Conservation (phyloP, 2,329 filamentous ascomycete species). For the Leptographium wingfieldii region DNA sequence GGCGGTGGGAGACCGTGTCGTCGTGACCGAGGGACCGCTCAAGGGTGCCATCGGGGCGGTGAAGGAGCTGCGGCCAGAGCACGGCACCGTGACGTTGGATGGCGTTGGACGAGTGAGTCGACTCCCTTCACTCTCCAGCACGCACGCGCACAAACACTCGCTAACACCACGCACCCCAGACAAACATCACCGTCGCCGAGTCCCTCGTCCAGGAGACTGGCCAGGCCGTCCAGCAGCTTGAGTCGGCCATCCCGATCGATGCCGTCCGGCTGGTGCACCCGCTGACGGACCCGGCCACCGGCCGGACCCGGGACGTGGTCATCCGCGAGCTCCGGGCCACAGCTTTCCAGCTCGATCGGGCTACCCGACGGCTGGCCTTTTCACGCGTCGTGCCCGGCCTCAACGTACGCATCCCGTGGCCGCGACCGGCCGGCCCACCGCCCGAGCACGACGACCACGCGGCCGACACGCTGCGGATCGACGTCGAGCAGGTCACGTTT, state of each 20-base stretch:
- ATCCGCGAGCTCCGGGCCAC: constrained; percentile 55
- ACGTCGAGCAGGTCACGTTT: constrained; percentile 64
- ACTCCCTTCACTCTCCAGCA: too few species aligned
- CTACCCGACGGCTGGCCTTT: constrained; percentile 35
- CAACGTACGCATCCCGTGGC: constrained; percentile 67
- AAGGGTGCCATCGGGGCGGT: constrained; percentile 77
- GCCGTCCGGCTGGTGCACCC: constrained; percentile 74
- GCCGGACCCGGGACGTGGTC: constrained; percentile 58
- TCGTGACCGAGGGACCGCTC: constrained; percentile 64
- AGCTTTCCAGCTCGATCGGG: constrained; percentile 35
- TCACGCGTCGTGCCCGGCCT: constrained; percentile 55
- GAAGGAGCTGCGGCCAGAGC: constrained; percentile 36
- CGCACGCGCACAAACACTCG: background rate
- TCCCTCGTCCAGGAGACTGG: constrained; percentile 24
- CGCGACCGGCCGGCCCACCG: constrained; percentile 30
- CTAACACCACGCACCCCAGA: constrained; percentile 14
- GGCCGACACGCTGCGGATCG: constrained; percentile 61
- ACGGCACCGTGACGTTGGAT: constrained; percentile 48
- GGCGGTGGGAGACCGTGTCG: constrained; percentile 63
- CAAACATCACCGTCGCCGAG: constrained; percentile 26
- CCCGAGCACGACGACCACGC: constrained; percentile 40
- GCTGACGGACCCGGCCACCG: constrained; percentile 52
- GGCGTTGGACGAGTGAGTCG: constrained; percentile 49
- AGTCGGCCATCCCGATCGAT: constrained; percentile 51
- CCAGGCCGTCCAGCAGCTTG: constrained; percentile 29